Conservation (phyloP, 2,329 filamentous ascomycete genomes). For the Talaromyces sp. region DNA sequence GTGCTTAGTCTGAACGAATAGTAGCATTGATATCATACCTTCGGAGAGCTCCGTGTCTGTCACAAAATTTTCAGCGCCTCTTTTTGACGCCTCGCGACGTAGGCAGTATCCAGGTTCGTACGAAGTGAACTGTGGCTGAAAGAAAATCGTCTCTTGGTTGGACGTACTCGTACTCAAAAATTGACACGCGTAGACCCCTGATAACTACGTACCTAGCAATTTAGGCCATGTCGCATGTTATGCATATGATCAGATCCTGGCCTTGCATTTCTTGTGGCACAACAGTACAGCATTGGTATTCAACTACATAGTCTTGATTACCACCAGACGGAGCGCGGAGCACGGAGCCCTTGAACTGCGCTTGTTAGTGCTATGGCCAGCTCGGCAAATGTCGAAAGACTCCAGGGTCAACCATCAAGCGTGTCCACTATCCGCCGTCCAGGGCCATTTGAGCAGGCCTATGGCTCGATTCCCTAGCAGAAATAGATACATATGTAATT, state of each 20-base stretch:
- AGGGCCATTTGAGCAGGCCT: not conserved
- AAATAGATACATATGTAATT: not conserved
- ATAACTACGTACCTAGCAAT: not conserved
- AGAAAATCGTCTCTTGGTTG: not conserved
- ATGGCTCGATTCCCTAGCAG: not conserved
- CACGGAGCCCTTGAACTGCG: not conserved
- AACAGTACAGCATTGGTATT: not conserved
- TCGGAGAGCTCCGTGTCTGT: not conserved
- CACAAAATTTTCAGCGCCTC: not conserved
- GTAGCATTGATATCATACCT: not conserved
- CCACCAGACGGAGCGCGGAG: not conserved
- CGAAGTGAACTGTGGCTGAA: not conserved
- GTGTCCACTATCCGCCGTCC: not conserved
- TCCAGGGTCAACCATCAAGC: not conserved
- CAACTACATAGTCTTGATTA: not conserved
- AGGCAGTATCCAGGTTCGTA: not conserved
- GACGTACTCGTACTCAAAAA: not conserved
- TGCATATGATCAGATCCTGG: not conserved
- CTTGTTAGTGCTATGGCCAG: not conserved
- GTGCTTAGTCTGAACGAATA: not conserved
- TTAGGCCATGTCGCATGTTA: not conserved
- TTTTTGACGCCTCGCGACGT: not conserved
- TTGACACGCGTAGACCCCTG: not conserved
- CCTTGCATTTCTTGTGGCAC: not conserved
- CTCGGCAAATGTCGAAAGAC: not conserved